Evolutionary conservation across 2,329 filamentous ascomycete species (phyloP), one percentile per base, ranked within the genome.

Genomic region (Diaporthe destruens): DNA sequence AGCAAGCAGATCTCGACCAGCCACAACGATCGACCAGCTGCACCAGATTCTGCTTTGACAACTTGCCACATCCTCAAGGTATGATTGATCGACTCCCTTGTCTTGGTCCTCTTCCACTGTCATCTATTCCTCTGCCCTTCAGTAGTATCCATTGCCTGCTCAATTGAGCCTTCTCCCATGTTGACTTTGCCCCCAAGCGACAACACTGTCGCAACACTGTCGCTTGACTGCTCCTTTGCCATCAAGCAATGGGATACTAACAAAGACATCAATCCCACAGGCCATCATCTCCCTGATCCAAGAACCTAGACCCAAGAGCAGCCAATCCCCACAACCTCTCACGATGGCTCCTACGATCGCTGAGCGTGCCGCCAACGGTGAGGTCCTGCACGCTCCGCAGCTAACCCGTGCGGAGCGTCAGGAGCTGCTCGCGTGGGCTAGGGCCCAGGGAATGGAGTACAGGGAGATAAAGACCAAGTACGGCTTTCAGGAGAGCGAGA

Each of bases 261-360:
- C 61, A 53, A 7, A 1, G 5, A 14, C 39, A 42, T 42, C 16
- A 34, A 20, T n/a, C 6, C 1, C n/a, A 34, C 20, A 49, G 29
- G 2, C 23, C 25, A 9, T n/a, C 25, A 23, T 16, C 3, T 42
- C n/a, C 44, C 32, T 2, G 34, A 12, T 11, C 44, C 16, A 36
- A 11, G 7, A 39, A 8, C 4, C n/a, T 47, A 49, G 47, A 20
- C 39, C 34, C 42, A 25, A n/a, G 18, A 44, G 25, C 16, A 49
- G 59, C 16, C 25, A 63, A 14, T 11, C 12, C 12, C 12, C 12
- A 65, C 11, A 16, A 6, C 5, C 7, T 23, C 1, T 51, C 44
- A 51, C 25, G 29, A 66, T 66, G 61, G 20, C n/a, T 66, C n/a
- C n/a, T 8, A 66, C 61, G 2, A 66, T 66, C n/a, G 47, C 61